These are phyloP conservation scores for Aspergillus cavernicola DNA, from an alignment of 495 filamentous ascomycete genomes.

Conservation along the genomic window DNA sequence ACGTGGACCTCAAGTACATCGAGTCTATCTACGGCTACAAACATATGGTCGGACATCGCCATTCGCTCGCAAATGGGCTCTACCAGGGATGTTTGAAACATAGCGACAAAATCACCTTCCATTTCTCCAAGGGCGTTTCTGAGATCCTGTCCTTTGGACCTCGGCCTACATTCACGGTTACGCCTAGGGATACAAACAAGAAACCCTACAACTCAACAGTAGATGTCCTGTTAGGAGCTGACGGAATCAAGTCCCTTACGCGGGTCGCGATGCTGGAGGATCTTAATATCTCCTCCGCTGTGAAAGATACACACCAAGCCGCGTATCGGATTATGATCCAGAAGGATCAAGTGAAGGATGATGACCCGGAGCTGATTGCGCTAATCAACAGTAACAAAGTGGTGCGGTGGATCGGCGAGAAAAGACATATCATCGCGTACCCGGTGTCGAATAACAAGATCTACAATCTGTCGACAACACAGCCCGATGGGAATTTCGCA, in stretches of 20 bases:
- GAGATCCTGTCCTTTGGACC: constrained; percentile 52
- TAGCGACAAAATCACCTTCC: constrained; percentile 59
- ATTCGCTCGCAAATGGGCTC: constrained; percentile 64
- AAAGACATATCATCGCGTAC: constrained; percentile 81
- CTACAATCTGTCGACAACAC: constrained; percentile 74
- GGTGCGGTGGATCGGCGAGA: constrained; percentile 74
- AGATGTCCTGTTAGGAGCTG: constrained; percentile 68
- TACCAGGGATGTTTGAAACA: constrained; percentile 64
- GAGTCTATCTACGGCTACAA: constrained; percentile 64
- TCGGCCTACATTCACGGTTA: constrained; percentile 51
- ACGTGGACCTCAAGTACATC: constrained; percentile 66
- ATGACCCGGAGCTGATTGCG: constrained; percentile 63
- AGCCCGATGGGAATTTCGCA: constrained; percentile 72
- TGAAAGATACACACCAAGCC: constrained; percentile 71
- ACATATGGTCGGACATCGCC: constrained; percentile 76
- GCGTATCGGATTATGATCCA: constrained; percentile 84
- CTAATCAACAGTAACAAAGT: constrained; percentile 65
- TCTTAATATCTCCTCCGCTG: constrained; percentile 50
- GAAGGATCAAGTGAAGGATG: constrained; percentile 59
- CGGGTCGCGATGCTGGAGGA: constrained; percentile 58
- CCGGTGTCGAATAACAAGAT: constrained; percentile 68
- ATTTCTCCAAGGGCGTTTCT: constrained; percentile 56
- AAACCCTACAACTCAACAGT: constrained; percentile 50
- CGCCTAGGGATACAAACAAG: constrained; percentile 50
- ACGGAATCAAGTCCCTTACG: constrained; percentile 69